Percentiles rank a stretch among this genome's conserved stretches.
These are phyloP conservation scores for Mytilinidion resinicola DNA, from an alignment of 495 filamentous ascomycete genomes.

Conservation along the genomic window DNA sequence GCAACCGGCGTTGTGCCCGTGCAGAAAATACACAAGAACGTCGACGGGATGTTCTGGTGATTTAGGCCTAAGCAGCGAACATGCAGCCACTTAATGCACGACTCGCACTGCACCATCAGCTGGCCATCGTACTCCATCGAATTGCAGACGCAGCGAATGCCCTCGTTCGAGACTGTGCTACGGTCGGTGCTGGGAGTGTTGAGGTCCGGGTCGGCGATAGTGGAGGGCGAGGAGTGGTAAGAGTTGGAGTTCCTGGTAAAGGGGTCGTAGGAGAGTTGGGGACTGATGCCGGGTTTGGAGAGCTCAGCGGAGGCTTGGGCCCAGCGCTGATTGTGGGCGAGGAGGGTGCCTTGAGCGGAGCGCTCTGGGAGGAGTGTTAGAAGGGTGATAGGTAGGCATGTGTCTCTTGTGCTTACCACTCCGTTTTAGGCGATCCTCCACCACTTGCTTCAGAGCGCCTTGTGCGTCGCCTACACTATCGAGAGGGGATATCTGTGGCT, in stretches of 20 bases:
- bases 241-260: slow-evolving; percentile 7
- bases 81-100: slow-evolving; percentile 81
- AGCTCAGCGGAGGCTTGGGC: slow-evolving; percentile 35
- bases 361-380: slow-evolving; percentile 6
- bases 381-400: not conserved
- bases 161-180: slow-evolving; percentile 48
- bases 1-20: slow-evolving; percentile 62
- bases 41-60: slow-evolving; percentile 55
- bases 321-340: slow-evolving; percentile 39
- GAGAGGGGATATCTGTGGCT: slow-evolving; percentile 7
- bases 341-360: slow-evolving; percentile 23
- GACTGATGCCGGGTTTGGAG: slow-evolving; percentile 4
- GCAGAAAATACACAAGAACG: slow-evolving; percentile 79
- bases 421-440: slow-evolving; percentile 56
- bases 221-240: slow-evolving; percentile 56
- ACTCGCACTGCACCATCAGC: slow-evolving; percentile 84
- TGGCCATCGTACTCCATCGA: slow-evolving; percentile 55
- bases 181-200: slow-evolving; percentile 60
- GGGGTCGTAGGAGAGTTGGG: slow-evolving; percentile 19
- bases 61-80: slow-evolving; percentile 70
- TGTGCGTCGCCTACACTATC: slow-evolving; percentile 43
- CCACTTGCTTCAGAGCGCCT: slow-evolving; percentile 65
- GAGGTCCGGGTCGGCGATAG: slow-evolving; percentile 59
- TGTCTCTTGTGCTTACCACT: slow-evolving; percentile 11
- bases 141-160: slow-evolving; percentile 68